Conservation (phyloP, 2,329 filamentous ascomycete species). For the Colletotrichum endophyticum region DNA sequence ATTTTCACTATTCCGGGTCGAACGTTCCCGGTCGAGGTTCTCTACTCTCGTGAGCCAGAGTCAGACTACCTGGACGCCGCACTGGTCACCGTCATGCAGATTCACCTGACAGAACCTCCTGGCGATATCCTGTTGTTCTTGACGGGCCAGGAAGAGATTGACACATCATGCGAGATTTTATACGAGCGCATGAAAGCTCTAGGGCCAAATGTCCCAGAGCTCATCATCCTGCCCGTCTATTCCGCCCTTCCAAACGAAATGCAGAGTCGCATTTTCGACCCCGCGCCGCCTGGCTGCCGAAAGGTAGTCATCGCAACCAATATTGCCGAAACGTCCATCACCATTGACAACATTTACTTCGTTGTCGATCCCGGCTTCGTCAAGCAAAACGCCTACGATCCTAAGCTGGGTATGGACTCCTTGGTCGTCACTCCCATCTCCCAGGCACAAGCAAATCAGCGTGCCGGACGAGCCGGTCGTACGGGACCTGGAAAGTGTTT, state of each 20-base stretch:
- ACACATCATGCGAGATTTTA: conserved; percentile 90
- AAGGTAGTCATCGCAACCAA: conserved; percentile 99
- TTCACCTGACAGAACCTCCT: conserved; percentile 88
- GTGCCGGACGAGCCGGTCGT: conserved; percentile 89
- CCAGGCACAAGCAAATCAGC: conserved; percentile 94
- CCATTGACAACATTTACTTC: conserved; percentile 97
- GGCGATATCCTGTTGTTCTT: conserved; percentile 97
- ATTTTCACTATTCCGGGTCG: conserved; percentile 97
- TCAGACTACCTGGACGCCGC: conserved; percentile 95
- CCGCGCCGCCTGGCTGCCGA: conserved; percentile 80
- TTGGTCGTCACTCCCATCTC: conserved; percentile 95
- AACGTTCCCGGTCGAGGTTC: conserved; percentile 93
- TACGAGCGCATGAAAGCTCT: conserved; percentile 96
- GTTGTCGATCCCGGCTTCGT: conserved; percentile 97
- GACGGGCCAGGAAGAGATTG: conserved; percentile 97
- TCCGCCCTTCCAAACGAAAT: conserved; percentile 91
- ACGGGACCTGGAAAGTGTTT: conserved; percentile 97
- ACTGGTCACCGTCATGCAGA: conserved; percentile 97
- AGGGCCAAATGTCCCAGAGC: conserved; percentile 86
- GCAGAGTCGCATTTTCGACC: conserved; percentile 93
- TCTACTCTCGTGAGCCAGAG: conserved; percentile 94
- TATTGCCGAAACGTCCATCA: conserved; percentile 97
- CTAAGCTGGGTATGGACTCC: conserved; percentile 97
- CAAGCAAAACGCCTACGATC: conserved; percentile 96
- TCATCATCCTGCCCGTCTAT: conserved; percentile 95